Percentiles rank a stretch among this genome's conserved stretches.
Evolutionary conservation across 2,329 filamentous ascomycete genomes (phyloP).

Genomic region (Calycina herbarum): DNA sequence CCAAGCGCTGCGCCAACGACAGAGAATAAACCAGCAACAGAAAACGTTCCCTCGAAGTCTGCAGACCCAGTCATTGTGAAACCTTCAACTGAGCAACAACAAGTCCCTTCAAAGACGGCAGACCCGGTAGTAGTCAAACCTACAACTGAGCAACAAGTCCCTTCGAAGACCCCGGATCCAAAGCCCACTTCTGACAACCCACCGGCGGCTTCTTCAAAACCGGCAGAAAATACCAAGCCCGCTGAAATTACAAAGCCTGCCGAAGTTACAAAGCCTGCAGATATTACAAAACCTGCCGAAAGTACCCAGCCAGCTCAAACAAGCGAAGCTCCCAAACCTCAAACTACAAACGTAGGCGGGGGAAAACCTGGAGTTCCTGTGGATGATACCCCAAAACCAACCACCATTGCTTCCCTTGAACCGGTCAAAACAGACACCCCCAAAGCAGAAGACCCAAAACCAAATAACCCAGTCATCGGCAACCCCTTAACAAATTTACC

Average conservation of each 20-base stretch:
- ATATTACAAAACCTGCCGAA: background rate
- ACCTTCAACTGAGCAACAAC: background rate
- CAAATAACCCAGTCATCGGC: background rate
- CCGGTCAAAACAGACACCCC: background rate
- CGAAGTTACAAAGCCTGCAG: background rate
- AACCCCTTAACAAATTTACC: background rate
- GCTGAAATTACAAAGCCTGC: background rate
- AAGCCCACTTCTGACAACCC: no score
- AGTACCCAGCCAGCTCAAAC: background rate
- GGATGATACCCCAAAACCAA: background rate
- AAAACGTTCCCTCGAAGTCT: background rate
- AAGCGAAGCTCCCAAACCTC: background rate
- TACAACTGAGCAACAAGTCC: no score
- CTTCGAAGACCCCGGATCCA: no score
- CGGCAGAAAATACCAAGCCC: background rate
- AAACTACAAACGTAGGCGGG: background rate
- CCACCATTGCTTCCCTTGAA: no score
- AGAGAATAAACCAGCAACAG: background rate
- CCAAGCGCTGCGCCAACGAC: background rate
- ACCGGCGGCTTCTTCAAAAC: background rate
- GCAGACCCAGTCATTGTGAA: background rate
- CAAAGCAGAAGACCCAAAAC: background rate
- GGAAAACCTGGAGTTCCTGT: background rate
- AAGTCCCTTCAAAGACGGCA: background rate
- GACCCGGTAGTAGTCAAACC: background rate